Evolutionary conservation across 2,329 filamentous ascomycete genomes (phyloP), one percentile per base, ranked within the genome.

Genomic region (Alternaria hordeiaustralica): DNA sequence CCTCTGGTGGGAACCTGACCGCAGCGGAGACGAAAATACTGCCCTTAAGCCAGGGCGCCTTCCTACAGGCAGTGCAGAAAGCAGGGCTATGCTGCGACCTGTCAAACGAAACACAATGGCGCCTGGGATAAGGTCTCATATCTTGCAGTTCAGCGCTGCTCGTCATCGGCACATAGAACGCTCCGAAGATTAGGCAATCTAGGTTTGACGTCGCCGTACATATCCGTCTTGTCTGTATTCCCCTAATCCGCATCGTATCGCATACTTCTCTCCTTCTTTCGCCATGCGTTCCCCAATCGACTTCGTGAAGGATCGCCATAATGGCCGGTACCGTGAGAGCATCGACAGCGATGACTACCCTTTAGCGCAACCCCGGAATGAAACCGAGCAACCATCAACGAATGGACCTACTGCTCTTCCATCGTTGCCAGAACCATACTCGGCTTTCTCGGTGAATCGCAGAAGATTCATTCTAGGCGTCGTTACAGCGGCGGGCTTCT

Each of bases 401-500:
- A 47, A 64, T 20, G 55, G 65, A 21, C 30, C 26, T 23, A 41
- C 55, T 46, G 45, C 55, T 51, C 58, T 61, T 18, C 26, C 60
- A 7, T 44, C 62, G 54, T n/a, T 55, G 28, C 57, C 64, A 12
- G 65, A 65, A 11, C 71, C 68, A 43, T 84, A 83, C 63, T 79
- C 81, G 6, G 81, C 79, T 1, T 80, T 83, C 51, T 73, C 79
- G 0, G 66, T 74, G 10, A 72, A 74, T 43, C 75, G 78, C 7
- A 75, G 75, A 56, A 73, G 74, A 15, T 78, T 83, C 55, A 79
- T 83, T 33, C 71, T 84, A 6, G 65, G 60, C 21, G 68, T 83
- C 23, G 79, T 83, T 50, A 83, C 81, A 3, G 67, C 76, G 6
- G 81, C 80, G 1, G 82, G 81, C 4, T 81, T 82, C 69, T 78